Conservation (phyloP, 768 basidiomycete genomes). For the Boletus subparvulus region DNA sequence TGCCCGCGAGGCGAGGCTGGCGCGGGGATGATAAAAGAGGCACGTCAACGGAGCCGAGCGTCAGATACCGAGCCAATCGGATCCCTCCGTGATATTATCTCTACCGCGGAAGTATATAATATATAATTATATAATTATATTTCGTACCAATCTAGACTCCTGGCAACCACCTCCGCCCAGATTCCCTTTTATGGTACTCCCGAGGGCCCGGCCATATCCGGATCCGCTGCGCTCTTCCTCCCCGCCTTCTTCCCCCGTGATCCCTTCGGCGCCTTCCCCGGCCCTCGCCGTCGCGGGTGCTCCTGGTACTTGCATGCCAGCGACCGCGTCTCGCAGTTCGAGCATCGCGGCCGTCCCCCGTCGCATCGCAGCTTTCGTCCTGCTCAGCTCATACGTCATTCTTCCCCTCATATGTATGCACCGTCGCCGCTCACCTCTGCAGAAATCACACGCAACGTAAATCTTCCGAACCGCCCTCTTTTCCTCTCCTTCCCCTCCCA, state of each 20-base stretch:
- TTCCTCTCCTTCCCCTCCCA: constrained; percentile 17
- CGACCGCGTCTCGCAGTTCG: constrained; percentile 57
- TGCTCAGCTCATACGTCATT: constrained; percentile 26
- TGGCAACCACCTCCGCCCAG: constrained; percentile 15
- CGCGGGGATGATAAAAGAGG: constrained; percentile 63
- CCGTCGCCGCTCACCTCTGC: constrained; percentile 53
- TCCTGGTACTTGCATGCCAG: constrained; percentile 54
- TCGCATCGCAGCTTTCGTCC: constrained; percentile 77
- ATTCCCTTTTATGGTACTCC: constrained; percentile 24
- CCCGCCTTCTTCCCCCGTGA: constrained; percentile 44
- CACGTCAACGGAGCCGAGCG: constrained; percentile 45
- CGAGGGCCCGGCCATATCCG: constrained; percentile 30
- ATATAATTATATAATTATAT: constrained; percentile 26
- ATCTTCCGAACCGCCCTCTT: constrained; percentile 30
- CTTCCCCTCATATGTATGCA: neutral
- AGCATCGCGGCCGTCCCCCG: constrained; percentile 61
- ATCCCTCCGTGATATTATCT: constrained; percentile 31
- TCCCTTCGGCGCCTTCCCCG: constrained; percentile 72
- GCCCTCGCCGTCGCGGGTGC: constrained; percentile 59
- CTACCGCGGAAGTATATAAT: constrained; percentile 31
- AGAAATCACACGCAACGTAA: constrained; percentile 71
- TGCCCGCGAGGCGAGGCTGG: constrained; percentile 62
- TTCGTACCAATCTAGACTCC: constrained; percentile 15
- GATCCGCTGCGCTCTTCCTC: constrained; percentile 23
- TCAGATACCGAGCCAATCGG: constrained; percentile 66